Conservation (phyloP, 2,329 filamentous ascomycete genomes). For the Colletotrichum endophyticum region DNA sequence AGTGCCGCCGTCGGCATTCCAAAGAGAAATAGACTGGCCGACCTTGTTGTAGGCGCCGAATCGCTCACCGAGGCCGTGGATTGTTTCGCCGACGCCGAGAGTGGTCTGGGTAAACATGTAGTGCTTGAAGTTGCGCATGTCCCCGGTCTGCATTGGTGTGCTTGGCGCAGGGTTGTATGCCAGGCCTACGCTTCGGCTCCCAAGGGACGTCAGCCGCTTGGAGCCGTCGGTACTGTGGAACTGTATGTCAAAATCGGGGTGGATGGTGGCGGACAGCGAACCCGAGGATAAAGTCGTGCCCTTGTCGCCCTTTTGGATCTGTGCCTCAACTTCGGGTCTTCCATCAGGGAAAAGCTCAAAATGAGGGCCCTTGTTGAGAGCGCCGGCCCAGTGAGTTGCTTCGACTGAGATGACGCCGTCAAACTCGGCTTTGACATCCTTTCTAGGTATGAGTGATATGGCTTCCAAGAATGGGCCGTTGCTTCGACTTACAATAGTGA, state of each 20-base stretch:
- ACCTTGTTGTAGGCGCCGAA: slow-evolving; percentile 81
- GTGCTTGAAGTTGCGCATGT: slow-evolving; percentile 51
- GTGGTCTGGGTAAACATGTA: slow-evolving; percentile 63
- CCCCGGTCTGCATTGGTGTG: slow-evolving; percentile 37
- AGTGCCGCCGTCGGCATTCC: slow-evolving; percentile 69
- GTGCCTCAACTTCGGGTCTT: slow-evolving; percentile 31
- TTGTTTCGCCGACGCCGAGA: slow-evolving; percentile 64
- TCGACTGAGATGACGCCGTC: slow-evolving; percentile 46
- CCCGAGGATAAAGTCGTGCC: slow-evolving; percentile 40
- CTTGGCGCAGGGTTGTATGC: slow-evolving; percentile 37
- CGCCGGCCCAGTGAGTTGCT: slow-evolving; percentile 43
- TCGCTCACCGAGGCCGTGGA: slow-evolving; percentile 77
- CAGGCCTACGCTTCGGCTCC: slow-evolving; percentile 44
- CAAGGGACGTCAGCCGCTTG: slow-evolving; percentile 41
- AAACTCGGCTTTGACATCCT: slow-evolving; percentile 38
- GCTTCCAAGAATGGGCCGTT: neutral
- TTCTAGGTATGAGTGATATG: neutral
- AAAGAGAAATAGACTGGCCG: slow-evolving; percentile 71
- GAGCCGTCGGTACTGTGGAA: slow-evolving; percentile 41
- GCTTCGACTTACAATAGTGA: slow-evolving; percentile 39
- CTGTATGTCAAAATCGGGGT: slow-evolving; percentile 41
- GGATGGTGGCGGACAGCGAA: slow-evolving; percentile 37
- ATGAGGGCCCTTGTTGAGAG: slow-evolving; percentile 39
- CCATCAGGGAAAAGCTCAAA: slow-evolving; percentile 44
- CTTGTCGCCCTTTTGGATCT: slow-evolving; percentile 33